Evolutionary conservation across 306 rosid species (phyloP).

Genomic region (Cucurbita ficifolia): DNA sequence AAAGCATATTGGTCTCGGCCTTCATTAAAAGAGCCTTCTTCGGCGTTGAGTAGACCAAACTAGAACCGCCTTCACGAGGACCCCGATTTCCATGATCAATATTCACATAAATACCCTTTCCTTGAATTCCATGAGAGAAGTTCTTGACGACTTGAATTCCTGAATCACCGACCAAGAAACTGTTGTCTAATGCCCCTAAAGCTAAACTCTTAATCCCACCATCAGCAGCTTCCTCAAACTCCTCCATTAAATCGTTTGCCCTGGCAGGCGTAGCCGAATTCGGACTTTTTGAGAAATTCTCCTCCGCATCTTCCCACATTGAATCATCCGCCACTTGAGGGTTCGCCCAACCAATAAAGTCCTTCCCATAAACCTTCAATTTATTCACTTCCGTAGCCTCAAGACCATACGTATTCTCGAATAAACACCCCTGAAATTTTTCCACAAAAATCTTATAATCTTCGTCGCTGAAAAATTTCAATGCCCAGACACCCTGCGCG

Average conservation of each 20-base stretch:
- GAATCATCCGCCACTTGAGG: slow-evolving; percentile 86
- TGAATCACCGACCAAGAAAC: slow-evolving; percentile 70
- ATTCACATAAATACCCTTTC: slow-evolving; percentile 79
- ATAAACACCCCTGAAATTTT: slow-evolving; percentile 46
- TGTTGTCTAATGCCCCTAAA: slow-evolving; percentile 84
- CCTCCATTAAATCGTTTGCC: slow-evolving; percentile 52
- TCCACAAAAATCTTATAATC: slow-evolving; percentile 38
- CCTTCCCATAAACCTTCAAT: slow-evolving; percentile 79
- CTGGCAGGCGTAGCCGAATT: slow-evolving; percentile 38
- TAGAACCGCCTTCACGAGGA: slow-evolving; percentile 11
- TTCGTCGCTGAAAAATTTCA: slow-evolving; percentile 55
- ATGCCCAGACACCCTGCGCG: slow-evolving; percentile 81
- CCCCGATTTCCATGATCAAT: slow-evolving; percentile 33
- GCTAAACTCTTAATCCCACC: slow-evolving; percentile 90
- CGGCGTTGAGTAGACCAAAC: slow-evolving; percentile 39
- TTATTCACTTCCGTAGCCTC: slow-evolving; percentile 61
- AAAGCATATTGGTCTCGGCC: slow-evolving; percentile 93
- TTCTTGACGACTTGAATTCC: slow-evolving; percentile 96
- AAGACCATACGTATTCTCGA: slow-evolving; percentile 57
- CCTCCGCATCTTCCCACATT: slow-evolving; percentile 91
- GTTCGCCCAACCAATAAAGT: slow-evolving; percentile 75
- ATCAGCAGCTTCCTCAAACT: slow-evolving; percentile 81
- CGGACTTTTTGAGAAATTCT: slow-evolving; percentile 45
- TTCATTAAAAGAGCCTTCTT: slow-evolving; percentile 80
- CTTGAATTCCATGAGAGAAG: slow-evolving; percentile 71